Base-by-base conservation (phyloP, 306 rosid species). In the Arachis stenosperma region DNA sequence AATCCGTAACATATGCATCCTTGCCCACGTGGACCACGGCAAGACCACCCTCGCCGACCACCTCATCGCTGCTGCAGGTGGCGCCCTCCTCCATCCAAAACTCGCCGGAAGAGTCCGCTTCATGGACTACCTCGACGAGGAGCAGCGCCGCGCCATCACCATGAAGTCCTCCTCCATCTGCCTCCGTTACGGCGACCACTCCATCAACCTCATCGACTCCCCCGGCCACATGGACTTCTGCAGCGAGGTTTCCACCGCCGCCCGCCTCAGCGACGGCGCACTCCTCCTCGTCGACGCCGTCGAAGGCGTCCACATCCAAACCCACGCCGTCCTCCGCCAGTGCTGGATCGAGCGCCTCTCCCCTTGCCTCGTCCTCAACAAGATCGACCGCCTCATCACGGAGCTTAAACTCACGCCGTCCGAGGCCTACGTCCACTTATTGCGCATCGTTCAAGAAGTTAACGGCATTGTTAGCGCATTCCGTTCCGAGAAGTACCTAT, bases 171-270 rank as follows among this genome's bases (percentile, higher is more conserved):
- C 98, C 27, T 93, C 93, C 5, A 89, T 93, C 57, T 67, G 87
- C 30, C 84, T 93, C 55, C 76, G 69, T 4, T 81, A 84, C 68
- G 30, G 46, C 57, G 69, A 50, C 51, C 61, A 87, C 75, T 73
- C 93, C 17, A 14, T 93, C 36, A 93, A 91, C 83, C 92, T 90
- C 42, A 93, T 90, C 37, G 98, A 93, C 68, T 90, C 98, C 9
- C 98, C 97, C 0, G 98, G 98, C 2, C 98, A 93, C 62, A 89
- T 90, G 78, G 98, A 93, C 72, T 93, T 93, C 71, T 93, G 96
- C 78, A 78, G 96, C 70, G 97, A 93, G 73, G 98, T 93, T n/a
- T 93, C 98, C 56, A 90, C 97, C 10, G 97, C 98, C 42, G 98
- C 97, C 0, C 83, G 98, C 5, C 70, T 90, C 29, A 89, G 92